Conservation (phyloP, 495 filamentous ascomycete species). For the Podospora didyma region DNA sequence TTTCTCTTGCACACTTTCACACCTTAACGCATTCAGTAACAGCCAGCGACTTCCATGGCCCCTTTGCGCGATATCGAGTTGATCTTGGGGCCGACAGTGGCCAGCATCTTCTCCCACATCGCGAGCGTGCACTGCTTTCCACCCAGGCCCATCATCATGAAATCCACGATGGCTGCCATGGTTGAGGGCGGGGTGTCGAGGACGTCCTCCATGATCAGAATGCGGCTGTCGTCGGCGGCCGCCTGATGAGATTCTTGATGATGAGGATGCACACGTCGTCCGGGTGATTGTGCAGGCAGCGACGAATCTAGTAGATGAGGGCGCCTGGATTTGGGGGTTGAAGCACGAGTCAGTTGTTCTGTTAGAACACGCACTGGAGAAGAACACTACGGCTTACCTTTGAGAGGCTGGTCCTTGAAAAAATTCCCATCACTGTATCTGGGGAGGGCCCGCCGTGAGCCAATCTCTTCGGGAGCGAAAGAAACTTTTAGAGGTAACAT, state of each 20-base stretch:
- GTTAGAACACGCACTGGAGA: background rate
- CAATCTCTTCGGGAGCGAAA: no score
- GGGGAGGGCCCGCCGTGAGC: no score
- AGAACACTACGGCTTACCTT: slow-evolving; percentile 14
- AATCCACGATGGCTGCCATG: slow-evolving; percentile 39
- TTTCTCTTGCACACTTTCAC: background rate
- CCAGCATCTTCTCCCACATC: slow-evolving; percentile 39
- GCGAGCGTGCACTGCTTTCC: slow-evolving; percentile 30
- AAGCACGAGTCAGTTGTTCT: slow-evolving; percentile 1
- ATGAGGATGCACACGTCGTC: slow-evolving; percentile 30
- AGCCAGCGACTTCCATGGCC: slow-evolving; percentile 1
- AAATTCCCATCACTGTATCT: slow-evolving; percentile 32
- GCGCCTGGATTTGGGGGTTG: slow-evolving; percentile 26
- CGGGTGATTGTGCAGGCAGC: slow-evolving; percentile 45
- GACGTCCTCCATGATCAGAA: slow-evolving; percentile 34
- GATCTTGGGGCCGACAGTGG: slow-evolving; percentile 35
- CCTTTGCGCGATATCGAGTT: slow-evolving; percentile 1
- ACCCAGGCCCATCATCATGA: slow-evolving; percentile 42
- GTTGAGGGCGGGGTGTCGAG: slow-evolving; percentile 22
- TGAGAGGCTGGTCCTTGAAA: slow-evolving; percentile 35
- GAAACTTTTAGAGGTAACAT: no score
- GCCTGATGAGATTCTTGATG: slow-evolving; percentile 29
- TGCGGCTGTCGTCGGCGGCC: slow-evolving; percentile 39
- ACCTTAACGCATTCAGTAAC: slow-evolving; percentile 11
- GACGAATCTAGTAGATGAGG: slow-evolving; percentile 41